Percentiles rank a stretch among this genome's conserved stretches.
Evolutionary conservation across 2,329 filamentous ascomycete species (phyloP).

Genomic region (Aureobasidium sp.): DNA sequence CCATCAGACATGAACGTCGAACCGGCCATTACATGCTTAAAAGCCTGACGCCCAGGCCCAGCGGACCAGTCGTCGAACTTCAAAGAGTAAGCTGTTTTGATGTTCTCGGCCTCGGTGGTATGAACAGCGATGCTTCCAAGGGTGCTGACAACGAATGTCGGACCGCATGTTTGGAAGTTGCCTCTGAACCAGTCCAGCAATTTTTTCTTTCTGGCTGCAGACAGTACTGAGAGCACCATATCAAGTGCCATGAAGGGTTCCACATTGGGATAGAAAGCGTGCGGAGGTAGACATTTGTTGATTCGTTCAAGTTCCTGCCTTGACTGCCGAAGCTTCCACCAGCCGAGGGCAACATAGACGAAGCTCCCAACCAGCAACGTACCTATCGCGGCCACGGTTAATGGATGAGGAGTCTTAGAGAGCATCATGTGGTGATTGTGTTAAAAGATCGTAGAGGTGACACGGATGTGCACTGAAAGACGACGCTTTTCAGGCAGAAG

Average conservation of each 20-base stretch:
- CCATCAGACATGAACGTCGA: conserved; percentile 40
- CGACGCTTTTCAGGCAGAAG: not conserved
- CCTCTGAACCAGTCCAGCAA: conserved; percentile 9
- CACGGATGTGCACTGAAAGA: not conserved
- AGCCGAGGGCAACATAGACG: not conserved
- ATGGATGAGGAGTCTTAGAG: not conserved
- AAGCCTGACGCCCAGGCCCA: conserved; percentile 22
- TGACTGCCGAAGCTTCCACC: not conserved
- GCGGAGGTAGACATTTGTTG: not conserved
- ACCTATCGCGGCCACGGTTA: not conserved
- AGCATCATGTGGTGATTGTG: not conserved
- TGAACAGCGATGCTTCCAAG: conserved; percentile 28
- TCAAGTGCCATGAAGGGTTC: conserved; percentile 11
- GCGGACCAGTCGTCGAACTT: conserved; percentile 42
- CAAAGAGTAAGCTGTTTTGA: conserved; percentile 38
- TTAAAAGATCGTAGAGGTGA: not conserved
- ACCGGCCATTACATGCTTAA: conserved; percentile 35
- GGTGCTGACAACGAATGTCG: conserved; percentile 35
- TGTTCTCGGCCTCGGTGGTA: conserved; percentile 41
- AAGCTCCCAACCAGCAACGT: not conserved
- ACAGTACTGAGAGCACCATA: not conserved
- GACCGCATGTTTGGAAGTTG: not conserved
- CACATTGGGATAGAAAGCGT: not conserved
- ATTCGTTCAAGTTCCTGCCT: not conserved
- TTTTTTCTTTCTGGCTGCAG: conserved; percentile 3